phyloP scores from a whole-genome alignment of 1,139 yeast species.

The Scheffersomyces segobiensis region DNA sequence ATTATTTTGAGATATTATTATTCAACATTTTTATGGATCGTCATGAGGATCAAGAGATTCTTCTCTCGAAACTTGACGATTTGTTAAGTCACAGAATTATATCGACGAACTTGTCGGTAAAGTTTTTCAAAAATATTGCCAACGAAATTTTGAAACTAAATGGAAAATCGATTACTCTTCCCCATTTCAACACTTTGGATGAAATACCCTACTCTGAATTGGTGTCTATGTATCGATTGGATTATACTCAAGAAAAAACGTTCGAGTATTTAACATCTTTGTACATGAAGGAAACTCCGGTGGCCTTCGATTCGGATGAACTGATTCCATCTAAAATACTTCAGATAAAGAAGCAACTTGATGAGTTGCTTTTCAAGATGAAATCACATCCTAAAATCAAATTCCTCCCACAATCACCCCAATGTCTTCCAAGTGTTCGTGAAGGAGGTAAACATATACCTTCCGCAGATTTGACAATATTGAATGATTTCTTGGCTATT shows the following conservation, averaged over 20 bases:
- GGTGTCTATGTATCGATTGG: background rate
- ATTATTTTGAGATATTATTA: slow-evolving; percentile 19
- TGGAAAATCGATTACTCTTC: background rate
- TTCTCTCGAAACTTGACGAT: background rate
- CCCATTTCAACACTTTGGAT: background rate
- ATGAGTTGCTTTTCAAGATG: background rate
- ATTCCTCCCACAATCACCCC: background rate
- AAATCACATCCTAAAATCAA: background rate
- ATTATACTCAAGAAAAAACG: background rate
- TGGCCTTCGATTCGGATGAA: background rate
- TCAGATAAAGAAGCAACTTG: background rate
- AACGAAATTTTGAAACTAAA: background rate
- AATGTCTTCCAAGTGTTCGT: slow-evolving; percentile 9
- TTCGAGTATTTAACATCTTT: background rate
- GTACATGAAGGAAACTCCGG: background rate
- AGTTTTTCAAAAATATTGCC: background rate
- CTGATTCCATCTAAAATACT: background rate
- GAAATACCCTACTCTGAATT: background rate
- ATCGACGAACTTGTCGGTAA: background rate
- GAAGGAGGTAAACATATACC: slow-evolving; percentile 9
- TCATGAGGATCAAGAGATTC: background rate
- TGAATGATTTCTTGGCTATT: slow-evolving; percentile 17
- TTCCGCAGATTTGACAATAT: slow-evolving; percentile 6
- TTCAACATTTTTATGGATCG: slow-evolving; percentile 13
- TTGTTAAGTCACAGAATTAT: background rate